Evolutionary conservation across 306 rosid genomes (phyloP), one percentile per base, ranked within the genome.

Genomic region (Pterocarpus macrocarpus): DNA sequence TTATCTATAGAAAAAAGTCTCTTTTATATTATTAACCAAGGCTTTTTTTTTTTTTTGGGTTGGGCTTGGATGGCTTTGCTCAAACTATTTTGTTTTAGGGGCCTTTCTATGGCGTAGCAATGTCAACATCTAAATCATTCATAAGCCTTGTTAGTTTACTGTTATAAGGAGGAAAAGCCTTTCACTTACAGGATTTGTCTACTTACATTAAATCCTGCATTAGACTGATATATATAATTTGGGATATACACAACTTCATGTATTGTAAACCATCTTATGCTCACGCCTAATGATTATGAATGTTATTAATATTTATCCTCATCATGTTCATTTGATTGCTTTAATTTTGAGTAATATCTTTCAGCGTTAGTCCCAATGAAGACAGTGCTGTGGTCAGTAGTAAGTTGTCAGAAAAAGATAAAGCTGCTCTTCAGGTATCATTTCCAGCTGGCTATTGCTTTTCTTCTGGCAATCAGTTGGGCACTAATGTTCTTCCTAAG

Each of bases 331-430:
- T 82, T 80, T 45, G 66, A 44, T 83, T 73, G 16, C 67, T 56
- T 41, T 43, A n/a, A 53, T 78, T 73, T 82, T 80, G 8, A 57
- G 72, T 80, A 52, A 69, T 86, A 69, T 83, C 67, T 91, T 92
- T 80, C 91, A 81, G 91, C 80, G 74, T 88, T 39, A 75, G 85
- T 85, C 89, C 98, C 61, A 84, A 71, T 10, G 83, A 93, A 82
- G 95, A 95, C 64, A 77, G 75, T 70, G 86, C 88, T 34, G 78
- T 86, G 76, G 90, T 88, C 74, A 81, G 39, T 71, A 87, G 81
- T 76, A 88, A 90, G 82, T 84, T 91, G 80, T 88, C 99, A 0
- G 85, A 88, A 79, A 90, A 91, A 85, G 97, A 90, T 70, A 90
- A 91, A 83, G 85, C 83, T 69, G 73, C 68, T 67, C 95, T 95